Conservation (phyloP, 2,329 filamentous ascomycete genomes). For the Aspergillus niger region DNA sequence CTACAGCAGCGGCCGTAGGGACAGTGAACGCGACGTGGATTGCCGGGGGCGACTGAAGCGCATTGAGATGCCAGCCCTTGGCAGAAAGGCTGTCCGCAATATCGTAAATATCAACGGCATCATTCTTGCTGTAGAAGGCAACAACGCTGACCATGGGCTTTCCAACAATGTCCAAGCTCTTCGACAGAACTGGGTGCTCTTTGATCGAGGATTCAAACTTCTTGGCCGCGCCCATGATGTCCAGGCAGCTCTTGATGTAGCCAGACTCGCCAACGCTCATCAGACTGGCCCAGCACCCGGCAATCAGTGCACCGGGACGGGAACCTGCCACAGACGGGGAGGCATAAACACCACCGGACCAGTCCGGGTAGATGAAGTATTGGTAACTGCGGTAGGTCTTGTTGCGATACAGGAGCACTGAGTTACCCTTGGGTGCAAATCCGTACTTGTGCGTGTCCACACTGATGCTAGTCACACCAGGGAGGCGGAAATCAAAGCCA, state of each 20-base stretch:
- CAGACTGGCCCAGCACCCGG: conserved; percentile 90
- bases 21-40: conserved; percentile 93
- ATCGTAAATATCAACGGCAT: conserved; percentile 84
- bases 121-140: conserved; percentile 74
- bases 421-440: conserved; percentile 97
- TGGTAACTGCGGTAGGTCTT: conserved; percentile 79
- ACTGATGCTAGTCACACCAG: conserved; percentile 91
- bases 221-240: conserved; percentile 85
- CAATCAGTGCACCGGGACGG: conserved; percentile 88
- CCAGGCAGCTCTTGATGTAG: conserved; percentile 81
- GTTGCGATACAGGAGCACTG: conserved; percentile 85
- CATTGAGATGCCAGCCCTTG: conserved; percentile 94
- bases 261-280: conserved; percentile 86
- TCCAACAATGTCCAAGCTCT: conserved; percentile 78
- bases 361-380: conserved; percentile 94
- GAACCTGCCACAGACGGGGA: conserved; percentile 90
- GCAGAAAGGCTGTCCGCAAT: conserved; percentile 83
- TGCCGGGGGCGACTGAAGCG: conserved; percentile 84
- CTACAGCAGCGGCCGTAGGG: conserved; percentile 78
- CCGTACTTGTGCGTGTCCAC: conserved; percentile 99
- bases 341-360: conserved; percentile 94
- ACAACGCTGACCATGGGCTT: conserved; percentile 87
- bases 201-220: conserved; percentile 75
- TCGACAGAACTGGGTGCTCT: conserved; percentile 65
- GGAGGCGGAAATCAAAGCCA: conserved; percentile 89